Percentiles rank a stretch among this genome's conserved stretches.
Evolutionary conservation across 208 protist genomes (phyloP).

Genomic region (Crithidia mellificae): DNA sequence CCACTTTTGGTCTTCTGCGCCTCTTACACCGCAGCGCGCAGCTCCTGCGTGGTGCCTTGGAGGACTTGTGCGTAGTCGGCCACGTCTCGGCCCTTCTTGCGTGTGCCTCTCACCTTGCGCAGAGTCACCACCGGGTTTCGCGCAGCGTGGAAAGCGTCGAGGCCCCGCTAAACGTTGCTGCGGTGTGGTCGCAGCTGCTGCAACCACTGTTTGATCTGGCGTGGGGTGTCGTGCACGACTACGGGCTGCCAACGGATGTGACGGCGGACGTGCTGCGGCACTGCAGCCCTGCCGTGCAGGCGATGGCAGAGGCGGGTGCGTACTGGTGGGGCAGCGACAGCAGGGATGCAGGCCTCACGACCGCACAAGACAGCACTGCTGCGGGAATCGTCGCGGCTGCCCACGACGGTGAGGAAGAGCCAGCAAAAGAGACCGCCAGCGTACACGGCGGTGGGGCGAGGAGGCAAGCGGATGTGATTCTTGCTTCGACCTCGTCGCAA

Average conservation of each 20-base stretch:
- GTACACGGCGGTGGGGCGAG: too few species aligned
- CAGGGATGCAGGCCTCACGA: too few species aligned
- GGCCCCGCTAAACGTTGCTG: background rate
- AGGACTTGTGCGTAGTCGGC: slow-evolving; percentile 17
- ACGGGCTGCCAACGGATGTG: slow-evolving; percentile 11
- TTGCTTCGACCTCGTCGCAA: too few species aligned
- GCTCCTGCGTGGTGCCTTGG: slow-evolving; percentile 16
- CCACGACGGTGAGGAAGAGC: too few species aligned
- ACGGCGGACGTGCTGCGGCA: slow-evolving; percentile 12
- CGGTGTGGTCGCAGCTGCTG: slow-evolving; percentile 25
- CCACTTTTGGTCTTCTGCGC: background rate
- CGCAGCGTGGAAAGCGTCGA: too few species aligned
- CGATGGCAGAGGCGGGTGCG: slow-evolving; percentile 13
- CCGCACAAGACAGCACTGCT: too few species aligned
- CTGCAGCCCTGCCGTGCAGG: slow-evolving; percentile 28
- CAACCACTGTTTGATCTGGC: slow-evolving; percentile 33
- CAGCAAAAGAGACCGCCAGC: too few species aligned
- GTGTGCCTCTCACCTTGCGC: slow-evolving; percentile 25
- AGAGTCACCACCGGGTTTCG: too few species aligned
- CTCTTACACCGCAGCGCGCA: slow-evolving; percentile 24
- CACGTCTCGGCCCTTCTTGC: slow-evolving; percentile 28
- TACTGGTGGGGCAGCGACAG: too few species aligned
- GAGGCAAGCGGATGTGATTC: too few species aligned
- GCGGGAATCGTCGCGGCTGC: too few species aligned
- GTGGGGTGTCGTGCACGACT: slow-evolving; percentile 27